phyloP scores from a whole-genome alignment of 768 basidiomycete genomes.

The Gautieria morchelliformis region DNA sequence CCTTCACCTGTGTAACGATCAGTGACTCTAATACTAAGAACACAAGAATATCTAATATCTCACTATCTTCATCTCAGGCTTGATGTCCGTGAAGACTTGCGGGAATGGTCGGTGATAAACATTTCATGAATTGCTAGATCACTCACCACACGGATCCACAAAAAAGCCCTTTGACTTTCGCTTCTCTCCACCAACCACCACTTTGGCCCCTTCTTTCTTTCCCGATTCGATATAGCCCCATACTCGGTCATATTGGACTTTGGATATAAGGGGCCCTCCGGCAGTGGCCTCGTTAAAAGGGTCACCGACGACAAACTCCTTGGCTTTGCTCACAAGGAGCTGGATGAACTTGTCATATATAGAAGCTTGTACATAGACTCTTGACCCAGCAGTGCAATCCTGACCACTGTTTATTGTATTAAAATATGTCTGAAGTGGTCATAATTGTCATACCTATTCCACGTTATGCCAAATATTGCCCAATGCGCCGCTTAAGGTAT shows the following conservation, averaged over 20 bases:
- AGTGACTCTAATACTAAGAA: neutral
- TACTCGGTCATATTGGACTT: slow-evolving; percentile 75
- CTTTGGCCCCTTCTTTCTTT: slow-evolving; percentile 72
- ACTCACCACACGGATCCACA: slow-evolving; percentile 81
- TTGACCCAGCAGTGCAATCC: slow-evolving; percentile 88
- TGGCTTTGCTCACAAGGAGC: slow-evolving; percentile 54
- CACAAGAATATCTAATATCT: slow-evolving; percentile 17
- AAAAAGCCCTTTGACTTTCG: slow-evolving; percentile 72
- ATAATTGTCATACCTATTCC: slow-evolving; percentile 34
- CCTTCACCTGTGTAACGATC: slow-evolving; percentile 39
- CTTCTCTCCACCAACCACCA: slow-evolving; percentile 73
- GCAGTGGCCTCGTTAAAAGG: slow-evolving; percentile 66
- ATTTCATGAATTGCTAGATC: neutral
- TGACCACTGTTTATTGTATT: slow-evolving; percentile 46
- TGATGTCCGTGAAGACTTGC: slow-evolving; percentile 75
- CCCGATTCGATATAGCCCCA: slow-evolving; percentile 85
- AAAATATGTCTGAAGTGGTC: neutral
- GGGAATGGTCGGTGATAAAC: neutral
- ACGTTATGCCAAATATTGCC: slow-evolving; percentile 79
- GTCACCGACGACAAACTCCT: slow-evolving; percentile 65
- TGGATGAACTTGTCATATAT: slow-evolving; percentile 80
- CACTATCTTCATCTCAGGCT: slow-evolving; percentile 78
- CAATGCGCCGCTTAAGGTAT: slow-evolving; percentile 59
- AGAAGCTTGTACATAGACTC: slow-evolving; percentile 80
- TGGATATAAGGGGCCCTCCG: slow-evolving; percentile 82